Conservation (phyloP, 2,329 filamentous ascomycete genomes). For the Xylaria sp. region DNA sequence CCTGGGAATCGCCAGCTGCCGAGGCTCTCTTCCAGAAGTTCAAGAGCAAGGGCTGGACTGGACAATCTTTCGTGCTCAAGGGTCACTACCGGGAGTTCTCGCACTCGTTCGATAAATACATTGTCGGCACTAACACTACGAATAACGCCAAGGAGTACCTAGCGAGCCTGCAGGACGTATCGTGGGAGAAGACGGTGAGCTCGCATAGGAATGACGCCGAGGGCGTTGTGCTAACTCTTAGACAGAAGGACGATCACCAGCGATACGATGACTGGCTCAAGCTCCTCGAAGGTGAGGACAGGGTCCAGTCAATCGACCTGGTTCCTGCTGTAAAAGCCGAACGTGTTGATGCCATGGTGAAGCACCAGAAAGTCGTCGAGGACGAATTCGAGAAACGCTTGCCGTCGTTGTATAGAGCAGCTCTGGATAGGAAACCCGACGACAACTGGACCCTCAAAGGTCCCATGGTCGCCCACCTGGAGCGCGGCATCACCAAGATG, state of each 20-base stretch:
- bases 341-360: conserved; percentile 44
- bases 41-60: conserved; percentile 50
- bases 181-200: conserved; percentile 40
- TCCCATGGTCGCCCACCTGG: conserved; percentile 52
- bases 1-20: conserved; percentile 55
- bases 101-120: conserved; percentile 54
- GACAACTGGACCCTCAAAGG: conserved; percentile 50
- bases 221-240: conserved; percentile 3
- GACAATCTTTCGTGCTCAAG: conserved; percentile 57
- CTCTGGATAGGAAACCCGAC: conserved; percentile 40
- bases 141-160: conserved; percentile 45
- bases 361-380: conserved; percentile 53
- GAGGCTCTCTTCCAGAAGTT: conserved; percentile 50
- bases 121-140: conserved; percentile 48
- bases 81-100: conserved; percentile 60
- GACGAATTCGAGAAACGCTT: conserved; percentile 50
- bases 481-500: conserved; percentile 50
- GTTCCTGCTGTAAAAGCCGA: conserved; percentile 44
- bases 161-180: conserved; percentile 42
- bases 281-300: conserved; percentile 48
- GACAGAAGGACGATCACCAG: conserved; percentile 37
- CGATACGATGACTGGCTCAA: conserved; percentile 51
- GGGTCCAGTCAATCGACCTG: conserved; percentile 41
- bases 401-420: conserved; percentile 51
- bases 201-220: not conserved